Conservation (phyloP, 441 rosid species). For the Capsella rubella region DNA sequence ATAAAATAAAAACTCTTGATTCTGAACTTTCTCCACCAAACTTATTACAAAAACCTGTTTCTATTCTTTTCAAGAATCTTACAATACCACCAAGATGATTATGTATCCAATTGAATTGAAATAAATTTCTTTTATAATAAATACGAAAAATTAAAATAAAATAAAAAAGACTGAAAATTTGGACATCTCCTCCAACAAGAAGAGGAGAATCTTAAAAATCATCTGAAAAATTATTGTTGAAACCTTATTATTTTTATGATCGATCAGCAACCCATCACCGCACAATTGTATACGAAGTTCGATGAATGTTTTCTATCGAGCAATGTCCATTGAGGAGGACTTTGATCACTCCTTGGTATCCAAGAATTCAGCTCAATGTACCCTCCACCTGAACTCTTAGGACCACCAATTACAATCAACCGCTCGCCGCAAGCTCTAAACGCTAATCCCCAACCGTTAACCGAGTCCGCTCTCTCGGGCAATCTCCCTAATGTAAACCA, state of each 20-base stretch:
- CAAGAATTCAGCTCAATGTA: conserved; percentile 61
- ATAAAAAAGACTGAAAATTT: conserved; percentile 19
- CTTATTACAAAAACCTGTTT: conserved; percentile 32
- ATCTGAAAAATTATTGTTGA: conserved; percentile 41
- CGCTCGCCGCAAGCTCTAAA: conserved; percentile 62
- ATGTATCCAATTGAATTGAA: conserved; percentile 36
- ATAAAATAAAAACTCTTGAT: neutral
- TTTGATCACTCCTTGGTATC: conserved; percentile 49
- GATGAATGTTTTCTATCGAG: conserved; percentile 56
- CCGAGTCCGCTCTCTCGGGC: conserved; percentile 57
- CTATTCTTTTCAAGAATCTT: conserved; percentile 23
- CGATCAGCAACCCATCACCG: conserved; percentile 61
- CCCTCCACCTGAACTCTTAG: conserved; percentile 59
- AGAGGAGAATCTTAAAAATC: conserved; percentile 50
- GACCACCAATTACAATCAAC: conserved; percentile 65
- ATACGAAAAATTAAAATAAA: conserved; percentile 15
- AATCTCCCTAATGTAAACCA: conserved; percentile 64
- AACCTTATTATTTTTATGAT: neutral
- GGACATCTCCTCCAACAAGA: conserved; percentile 54
- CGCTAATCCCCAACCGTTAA: conserved; percentile 72
- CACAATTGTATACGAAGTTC: conserved; percentile 64
- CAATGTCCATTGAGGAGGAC: conserved; percentile 53
- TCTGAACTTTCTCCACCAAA: conserved; percentile 27
- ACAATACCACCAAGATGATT: conserved; percentile 29
- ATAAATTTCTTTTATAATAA: conserved; percentile 19